Percentiles rank a stretch among this genome's conserved stretches.
phyloP scores from a whole-genome alignment of 1,139 yeast genomes.

The Suhomyces bokatorum region DNA sequence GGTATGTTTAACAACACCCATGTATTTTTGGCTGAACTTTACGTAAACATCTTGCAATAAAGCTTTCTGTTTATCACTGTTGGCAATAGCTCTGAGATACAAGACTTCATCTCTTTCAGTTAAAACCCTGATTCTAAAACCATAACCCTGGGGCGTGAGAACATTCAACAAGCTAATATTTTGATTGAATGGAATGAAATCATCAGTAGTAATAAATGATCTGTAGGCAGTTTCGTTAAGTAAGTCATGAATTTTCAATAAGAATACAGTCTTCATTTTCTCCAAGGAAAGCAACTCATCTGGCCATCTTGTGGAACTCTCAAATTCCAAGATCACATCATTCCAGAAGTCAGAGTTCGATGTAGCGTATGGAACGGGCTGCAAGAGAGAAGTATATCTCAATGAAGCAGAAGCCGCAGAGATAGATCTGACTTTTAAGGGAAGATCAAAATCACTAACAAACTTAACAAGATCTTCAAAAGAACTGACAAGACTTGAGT shows the following conservation, averaged over 20 bases:
- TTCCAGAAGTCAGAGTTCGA: slow-evolving; percentile 81
- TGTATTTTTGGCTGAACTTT: slow-evolving; percentile 64
- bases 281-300: slow-evolving; percentile 85
- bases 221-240: slow-evolving; percentile 55
- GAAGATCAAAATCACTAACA: slow-evolving; percentile 57
- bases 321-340: slow-evolving; percentile 81
- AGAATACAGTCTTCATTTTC: slow-evolving; percentile 85
- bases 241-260: slow-evolving; percentile 68
- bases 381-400: slow-evolving; percentile 70
- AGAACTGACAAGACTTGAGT: slow-evolving; percentile 57
- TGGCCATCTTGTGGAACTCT: slow-evolving; percentile 92
- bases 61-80: slow-evolving; percentile 58
- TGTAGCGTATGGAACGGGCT: slow-evolving; percentile 80
- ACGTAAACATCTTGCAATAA: slow-evolving; percentile 63
- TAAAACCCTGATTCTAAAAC: slow-evolving; percentile 70
- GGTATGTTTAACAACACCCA: slow-evolving; percentile 77
- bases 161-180: slow-evolving; percentile 61
- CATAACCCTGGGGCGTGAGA: slow-evolving; percentile 84
- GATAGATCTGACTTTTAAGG: slow-evolving; percentile 69
- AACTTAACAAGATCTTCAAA: slow-evolving; percentile 66
- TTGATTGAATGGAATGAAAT: slow-evolving; percentile 63
- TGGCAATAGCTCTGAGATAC: slow-evolving; percentile 66
- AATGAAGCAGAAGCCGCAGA: slow-evolving; percentile 72
- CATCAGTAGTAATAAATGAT: slow-evolving; percentile 62
- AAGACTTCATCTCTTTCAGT: slow-evolving; percentile 81